Evolutionary conservation across 805 yeast species (phyloP).

Genomic region (Candida argentea): DNA sequence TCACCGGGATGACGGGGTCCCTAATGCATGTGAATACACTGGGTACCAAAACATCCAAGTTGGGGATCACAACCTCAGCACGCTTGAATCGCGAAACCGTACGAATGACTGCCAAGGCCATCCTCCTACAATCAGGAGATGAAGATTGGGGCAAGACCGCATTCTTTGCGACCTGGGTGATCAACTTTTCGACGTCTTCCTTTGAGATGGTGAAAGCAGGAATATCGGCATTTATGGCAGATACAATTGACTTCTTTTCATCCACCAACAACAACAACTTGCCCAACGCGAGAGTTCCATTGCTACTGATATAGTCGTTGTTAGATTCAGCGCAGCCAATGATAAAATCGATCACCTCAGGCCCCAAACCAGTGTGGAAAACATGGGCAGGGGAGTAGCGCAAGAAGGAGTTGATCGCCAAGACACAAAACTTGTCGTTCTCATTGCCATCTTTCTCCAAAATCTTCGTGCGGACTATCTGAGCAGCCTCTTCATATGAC

Average conservation of each 20-base stretch:
- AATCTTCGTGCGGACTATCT: conserved; percentile 51
- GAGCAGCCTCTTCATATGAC: conserved; percentile 51
- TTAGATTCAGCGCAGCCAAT: conserved; percentile 32
- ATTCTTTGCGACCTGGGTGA: conserved; percentile 39
- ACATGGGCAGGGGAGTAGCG: conserved; percentile 65
- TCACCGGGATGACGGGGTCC: conserved; percentile 83
- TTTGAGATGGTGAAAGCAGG: conserved; percentile 31
- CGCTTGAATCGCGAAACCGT: conserved; percentile 61
- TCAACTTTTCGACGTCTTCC: conserved; percentile 31
- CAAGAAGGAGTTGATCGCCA: conserved; percentile 71
- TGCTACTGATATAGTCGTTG: conserved; percentile 53
- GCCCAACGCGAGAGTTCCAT: conserved; percentile 72
- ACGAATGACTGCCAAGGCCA: conserved; percentile 65
- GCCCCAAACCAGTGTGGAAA: conserved; percentile 39
- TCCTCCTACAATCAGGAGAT: conserved; percentile 70
- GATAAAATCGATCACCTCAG: conserved; percentile 41
- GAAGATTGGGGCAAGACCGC: conserved; percentile 45
- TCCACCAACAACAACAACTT: conserved; percentile 54
- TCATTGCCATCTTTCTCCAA: conserved; percentile 34
- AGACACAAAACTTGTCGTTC: conserved; percentile 46
- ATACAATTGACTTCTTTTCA: conserved; percentile 20
- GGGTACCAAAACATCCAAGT: conserved; percentile 51
- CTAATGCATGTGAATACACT: conserved; percentile 75
- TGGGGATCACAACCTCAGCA: conserved; percentile 39
- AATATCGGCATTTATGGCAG: conserved; percentile 4